Percentiles rank a stretch among this genome's conserved stretches.
Evolutionary conservation across 768 basidiomycete species (phyloP).

Genomic region (Mycena leptocephala): DNA sequence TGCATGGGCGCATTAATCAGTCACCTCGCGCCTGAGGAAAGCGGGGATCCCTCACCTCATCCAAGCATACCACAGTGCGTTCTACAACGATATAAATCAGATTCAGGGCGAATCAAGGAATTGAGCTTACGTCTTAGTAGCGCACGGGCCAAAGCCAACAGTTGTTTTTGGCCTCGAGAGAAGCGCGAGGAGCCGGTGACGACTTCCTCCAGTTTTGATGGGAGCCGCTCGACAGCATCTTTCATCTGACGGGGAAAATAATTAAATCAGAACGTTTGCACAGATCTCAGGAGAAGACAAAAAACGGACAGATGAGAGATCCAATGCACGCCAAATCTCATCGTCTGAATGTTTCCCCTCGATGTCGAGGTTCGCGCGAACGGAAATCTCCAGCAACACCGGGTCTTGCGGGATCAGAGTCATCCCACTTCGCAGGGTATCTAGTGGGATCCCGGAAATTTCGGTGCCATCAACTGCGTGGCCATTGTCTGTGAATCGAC

Average conservation of each 20-base stretch:
- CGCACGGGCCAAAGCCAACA: slow-evolving; percentile 16
- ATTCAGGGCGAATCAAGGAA: not conserved
- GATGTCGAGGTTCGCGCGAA: slow-evolving; percentile 13
- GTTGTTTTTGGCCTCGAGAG: slow-evolving; percentile 21
- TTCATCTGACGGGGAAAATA: slow-evolving; percentile 8
- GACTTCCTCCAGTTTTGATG: slow-evolving; percentile 15
- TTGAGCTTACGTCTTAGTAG: slow-evolving; percentile 4
- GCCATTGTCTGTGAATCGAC: not conserved
- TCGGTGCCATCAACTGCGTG: slow-evolving; percentile 6
- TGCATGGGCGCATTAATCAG: not conserved
- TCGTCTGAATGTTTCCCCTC: slow-evolving; percentile 16
- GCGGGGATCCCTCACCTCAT: not conserved
- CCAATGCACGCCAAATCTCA: slow-evolving; percentile 17
- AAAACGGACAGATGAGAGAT: slow-evolving; percentile 3
- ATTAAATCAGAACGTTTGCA: not conserved
- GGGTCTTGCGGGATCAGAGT: slow-evolving; percentile 21
- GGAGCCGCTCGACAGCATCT: not conserved
- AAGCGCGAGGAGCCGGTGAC: slow-evolving; percentile 15
- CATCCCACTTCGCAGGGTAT: slow-evolving; percentile 7
- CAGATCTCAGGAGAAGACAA: not conserved
- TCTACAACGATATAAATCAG: not conserved
- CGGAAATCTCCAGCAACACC: slow-evolving; percentile 16
- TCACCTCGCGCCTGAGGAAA: not conserved
- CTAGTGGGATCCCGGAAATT: slow-evolving; percentile 11
- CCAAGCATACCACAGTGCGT: slow-evolving; percentile 20